These are phyloP conservation scores for Mycena belliarum DNA, from an alignment of 768 basidiomycete genomes.

Conservation along the genomic window DNA sequence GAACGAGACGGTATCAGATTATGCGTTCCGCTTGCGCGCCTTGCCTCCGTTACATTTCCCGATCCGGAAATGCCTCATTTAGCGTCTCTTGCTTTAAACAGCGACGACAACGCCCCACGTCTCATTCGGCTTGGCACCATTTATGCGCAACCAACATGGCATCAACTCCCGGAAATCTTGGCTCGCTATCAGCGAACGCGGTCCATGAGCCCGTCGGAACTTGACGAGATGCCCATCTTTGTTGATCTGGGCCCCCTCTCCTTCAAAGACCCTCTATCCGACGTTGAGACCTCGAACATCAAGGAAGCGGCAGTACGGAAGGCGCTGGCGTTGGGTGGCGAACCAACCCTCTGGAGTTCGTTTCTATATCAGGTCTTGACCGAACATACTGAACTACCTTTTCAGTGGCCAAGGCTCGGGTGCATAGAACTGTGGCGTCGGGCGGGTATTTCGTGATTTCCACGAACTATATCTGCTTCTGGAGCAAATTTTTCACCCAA, in stretches of 20 bases:
- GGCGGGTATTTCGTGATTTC: conserved; percentile 46
- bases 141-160: conserved; percentile 27
- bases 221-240: conserved; percentile 29
- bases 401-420: conserved; percentile 38
- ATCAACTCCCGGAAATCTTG: conserved; percentile 22
- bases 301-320: conserved; percentile 34
- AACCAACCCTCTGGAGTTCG: conserved; percentile 39
- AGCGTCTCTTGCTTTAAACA: conserved; percentile 23
- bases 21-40: conserved; percentile 44
- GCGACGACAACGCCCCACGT: not conserved
- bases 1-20: conserved; percentile 43
- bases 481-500: conserved; percentile 43
- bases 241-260: conserved; percentile 46
- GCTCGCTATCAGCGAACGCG: conserved; percentile 4
- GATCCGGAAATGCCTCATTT: conserved; percentile 27
- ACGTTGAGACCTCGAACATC: conserved; percentile 16
- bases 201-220: conserved; percentile 1
- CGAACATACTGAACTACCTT: not conserved
- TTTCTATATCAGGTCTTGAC: conserved; percentile 3
- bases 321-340: conserved; percentile 33
- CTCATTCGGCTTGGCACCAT: conserved; percentile 16
- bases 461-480: conserved; percentile 43
- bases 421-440: conserved; percentile 35
- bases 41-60: conserved; percentile 30
- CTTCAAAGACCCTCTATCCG: conserved; percentile 26